Conservation (phyloP, 2,329 filamentous ascomycete genomes). For the Penicillium digitatum region DNA sequence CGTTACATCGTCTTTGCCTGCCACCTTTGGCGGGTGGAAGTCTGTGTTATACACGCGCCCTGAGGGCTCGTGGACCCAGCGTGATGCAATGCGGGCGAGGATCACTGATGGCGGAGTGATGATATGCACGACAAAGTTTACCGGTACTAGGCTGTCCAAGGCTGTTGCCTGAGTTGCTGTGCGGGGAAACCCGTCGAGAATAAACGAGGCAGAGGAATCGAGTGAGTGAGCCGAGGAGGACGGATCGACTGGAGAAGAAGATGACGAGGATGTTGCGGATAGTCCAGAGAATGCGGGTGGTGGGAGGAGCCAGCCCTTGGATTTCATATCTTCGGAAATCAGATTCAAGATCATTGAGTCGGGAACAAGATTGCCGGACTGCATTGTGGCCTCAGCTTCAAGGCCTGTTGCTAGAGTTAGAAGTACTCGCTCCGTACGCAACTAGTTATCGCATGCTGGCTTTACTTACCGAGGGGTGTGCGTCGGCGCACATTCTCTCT, state of each 20-base stretch:
- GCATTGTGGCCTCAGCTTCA: conserved; percentile 85
- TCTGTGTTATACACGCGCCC: conserved; percentile 92
- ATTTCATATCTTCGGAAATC: conserved; percentile 82
- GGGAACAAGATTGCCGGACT: conserved; percentile 80
- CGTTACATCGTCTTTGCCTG: conserved; percentile 82
- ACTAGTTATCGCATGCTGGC: neutral
- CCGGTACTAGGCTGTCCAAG: conserved; percentile 78
- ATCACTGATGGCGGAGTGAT: conserved; percentile 83
- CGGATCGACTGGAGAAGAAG: conserved; percentile 1
- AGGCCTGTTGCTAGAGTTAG: conserved; percentile 58
- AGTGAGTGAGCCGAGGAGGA: conserved; percentile 47
- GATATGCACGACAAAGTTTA: conserved; percentile 87
- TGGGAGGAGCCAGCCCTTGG: conserved; percentile 72
- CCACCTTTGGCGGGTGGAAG: conserved; percentile 79
- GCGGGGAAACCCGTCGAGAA: conserved; percentile 93
- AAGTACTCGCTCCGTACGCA: neutral
- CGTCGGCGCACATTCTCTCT: conserved; percentile 86
- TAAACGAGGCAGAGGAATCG: conserved; percentile 77
- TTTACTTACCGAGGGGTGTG: conserved; percentile 70
- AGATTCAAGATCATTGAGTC: conserved; percentile 88
- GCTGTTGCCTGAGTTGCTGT: conserved; percentile 74
- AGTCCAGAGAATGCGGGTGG: conserved; percentile 30
- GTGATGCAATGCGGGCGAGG: conserved; percentile 80
- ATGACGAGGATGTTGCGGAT: neutral
- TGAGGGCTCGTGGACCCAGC: conserved; percentile 89